Base-by-base conservation (phyloP, 306 rosid species). In the Rubus parviflorus region DNA sequence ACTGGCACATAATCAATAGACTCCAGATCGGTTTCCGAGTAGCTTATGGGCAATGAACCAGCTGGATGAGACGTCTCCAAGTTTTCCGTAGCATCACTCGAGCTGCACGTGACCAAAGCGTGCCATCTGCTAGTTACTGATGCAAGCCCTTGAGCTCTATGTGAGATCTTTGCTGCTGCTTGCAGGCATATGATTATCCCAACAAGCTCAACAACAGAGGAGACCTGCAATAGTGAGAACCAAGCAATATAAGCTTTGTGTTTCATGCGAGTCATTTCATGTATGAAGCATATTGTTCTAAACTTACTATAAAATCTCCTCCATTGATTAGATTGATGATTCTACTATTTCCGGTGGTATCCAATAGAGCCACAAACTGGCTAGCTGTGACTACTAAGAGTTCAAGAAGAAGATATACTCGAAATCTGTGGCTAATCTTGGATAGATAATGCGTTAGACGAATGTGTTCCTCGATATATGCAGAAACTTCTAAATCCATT, bases 351-450 rank as follows among this genome's bases (percentile, higher is more conserved):
- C 76, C 82, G 3, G 88, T 84, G 2, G 85, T 84, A 65, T 84
- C 80, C 70, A 87, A 68, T 25, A 87, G 80, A 53, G 83, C 72
- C 58, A 84, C 61, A 72, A 84, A 77, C 46, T 84, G 83, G 70
- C 75, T 80, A 1, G 81, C 85, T 19, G 88, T 84, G 20, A 82
- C 86, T 58, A 84, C 67, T 40, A 87, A 38, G 68, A 87, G 76
- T 76, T 87, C 72, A 6, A 87, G 63, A 51, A 84, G 83, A 10
- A 87, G 86, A 82, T 69, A 81, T 10, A 84, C 77, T 37, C 90
- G 64, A 68, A 87, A 87, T 76, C 90, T 69, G 76, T 87, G 90
- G 81, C 90, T 87, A 22, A 87, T 87, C 64, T 87, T 87, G 22
- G 90, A 84, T 17, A 87, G 78, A 52, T 87, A 69, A 41, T 77